Evolutionary conservation across 2,329 filamentous ascomycete genomes (phyloP), one percentile per base, ranked within the genome.

Genomic region (Pseudogymnoascus verrucosus): DNA sequence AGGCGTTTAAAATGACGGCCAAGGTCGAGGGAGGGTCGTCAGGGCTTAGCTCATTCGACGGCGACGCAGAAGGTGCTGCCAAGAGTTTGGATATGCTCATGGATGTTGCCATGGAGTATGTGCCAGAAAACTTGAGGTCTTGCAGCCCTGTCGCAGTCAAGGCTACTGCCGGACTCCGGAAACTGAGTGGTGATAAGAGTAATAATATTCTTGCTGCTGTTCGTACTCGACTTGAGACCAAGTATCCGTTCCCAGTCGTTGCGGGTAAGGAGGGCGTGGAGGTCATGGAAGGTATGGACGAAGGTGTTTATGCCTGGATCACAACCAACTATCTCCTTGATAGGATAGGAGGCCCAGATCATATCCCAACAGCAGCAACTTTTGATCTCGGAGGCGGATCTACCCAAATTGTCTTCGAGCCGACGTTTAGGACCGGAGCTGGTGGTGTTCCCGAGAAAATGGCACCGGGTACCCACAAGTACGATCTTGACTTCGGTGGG

Each of bases 251-350:
- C 84, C 92, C 95, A 0, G 90, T 99, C 44, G 89, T 99, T 63
- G 89, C 90, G 11, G 83, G 87, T 68, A 90, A 91, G 71, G 88
- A 93, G 69, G 87, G 96, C 64, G 91, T 99, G 28, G 86, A 92
- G 67, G 96, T 99, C 75, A 99, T 99, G 95, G 93, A 96, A 71
- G 95, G 95, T 67, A 92, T 90, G 61, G 90, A 97, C 73, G 95
- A 99, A 79, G 95, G 95, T 74, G 93, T 99, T 31, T 99, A 96
- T 74, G 96, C 95, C 62, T 99, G 95, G 95, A 96, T 99, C 75
- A 99, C 95, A 5, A 95, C 92, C 69, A 99, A 99, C 82, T 99
- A 99, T 77, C 88, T 99, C 42, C 86, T 99, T 23, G 93, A 93
- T 72, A 98, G 98, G 80, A 98, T 99, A 76, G 95, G 95, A 65